phyloP scores from a whole-genome alignment of 1,284 basidiomycete species.

The Lignosus rhinocerotis region DNA sequence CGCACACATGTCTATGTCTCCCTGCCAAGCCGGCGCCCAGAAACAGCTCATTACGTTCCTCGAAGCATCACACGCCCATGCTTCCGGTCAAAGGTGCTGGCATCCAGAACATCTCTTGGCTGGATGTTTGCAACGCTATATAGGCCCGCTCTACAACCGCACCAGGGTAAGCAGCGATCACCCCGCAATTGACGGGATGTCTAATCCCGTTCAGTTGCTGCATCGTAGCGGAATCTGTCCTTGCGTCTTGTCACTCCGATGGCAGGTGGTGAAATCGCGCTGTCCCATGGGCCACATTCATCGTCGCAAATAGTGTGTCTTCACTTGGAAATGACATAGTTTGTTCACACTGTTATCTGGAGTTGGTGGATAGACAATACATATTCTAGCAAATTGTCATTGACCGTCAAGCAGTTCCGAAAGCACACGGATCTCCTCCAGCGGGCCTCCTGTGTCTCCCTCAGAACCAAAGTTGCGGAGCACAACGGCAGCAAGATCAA shows the following conservation, averaged over 20 bases:
- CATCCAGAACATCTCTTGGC: neutral
- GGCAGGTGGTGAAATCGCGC: too few species aligned
- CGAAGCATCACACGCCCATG: neutral
- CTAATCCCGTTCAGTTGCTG: neutral
- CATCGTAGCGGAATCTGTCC: too few species aligned
- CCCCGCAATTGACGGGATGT: neutral
- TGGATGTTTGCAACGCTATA: neutral
- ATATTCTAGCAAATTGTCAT: neutral
- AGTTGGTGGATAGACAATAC: too few species aligned
- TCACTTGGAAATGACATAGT: too few species aligned
- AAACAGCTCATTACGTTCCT: neutral
- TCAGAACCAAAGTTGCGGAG: constrained; percentile 53
- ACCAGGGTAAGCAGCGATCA: neutral
- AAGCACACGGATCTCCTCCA: constrained; percentile 51
- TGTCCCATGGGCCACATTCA: too few species aligned
- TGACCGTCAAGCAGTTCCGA: neutral
- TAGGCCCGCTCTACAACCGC: constrained; percentile 1
- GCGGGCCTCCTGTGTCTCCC: constrained; percentile 61
- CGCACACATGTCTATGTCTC: too few species aligned
- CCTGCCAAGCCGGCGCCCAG: too few species aligned
- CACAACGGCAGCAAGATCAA: constrained; percentile 44
- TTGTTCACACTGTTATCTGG: too few species aligned
- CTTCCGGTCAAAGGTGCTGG: neutral
- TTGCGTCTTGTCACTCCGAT: too few species aligned
- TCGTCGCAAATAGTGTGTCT: too few species aligned